These are phyloP conservation scores for Neurospora africana DNA, from an alignment of 495 filamentous ascomycete species.

Conservation along the genomic window DNA sequence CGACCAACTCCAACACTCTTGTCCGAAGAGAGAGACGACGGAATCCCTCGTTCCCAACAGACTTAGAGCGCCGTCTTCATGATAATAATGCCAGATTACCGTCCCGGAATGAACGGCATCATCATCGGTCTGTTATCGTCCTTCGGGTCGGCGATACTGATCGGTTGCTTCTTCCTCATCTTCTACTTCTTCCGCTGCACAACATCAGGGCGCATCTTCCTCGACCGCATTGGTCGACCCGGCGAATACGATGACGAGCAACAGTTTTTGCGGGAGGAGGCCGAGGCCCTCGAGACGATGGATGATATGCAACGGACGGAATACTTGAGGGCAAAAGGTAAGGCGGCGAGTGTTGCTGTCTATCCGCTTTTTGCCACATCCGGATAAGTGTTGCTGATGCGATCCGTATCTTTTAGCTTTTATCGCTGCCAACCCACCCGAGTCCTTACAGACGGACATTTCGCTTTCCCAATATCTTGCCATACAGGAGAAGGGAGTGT, in stretches of 20 bases:
- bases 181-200: constrained; percentile 96
- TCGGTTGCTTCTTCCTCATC: constrained; percentile 67
- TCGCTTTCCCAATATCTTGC: constrained; percentile 94
- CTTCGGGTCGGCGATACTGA: constrained; percentile 81
- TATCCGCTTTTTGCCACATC: not conserved
- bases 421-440: constrained; percentile 86
- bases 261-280: constrained; percentile 82
- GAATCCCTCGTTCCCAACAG: not conserved
- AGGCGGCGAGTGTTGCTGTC: constrained; percentile 5
- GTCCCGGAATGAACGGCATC: constrained; percentile 55
- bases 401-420: constrained; percentile 51
- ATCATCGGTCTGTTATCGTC: constrained; percentile 94
- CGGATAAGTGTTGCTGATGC: constrained; percentile 6
- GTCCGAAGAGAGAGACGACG: not conserved
- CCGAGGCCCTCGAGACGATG: constrained; percentile 89
- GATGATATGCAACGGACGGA: constrained; percentile 84
- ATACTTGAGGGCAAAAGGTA: constrained; percentile 93
- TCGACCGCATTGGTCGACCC: constrained; percentile 86
- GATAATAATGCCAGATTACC: constrained; percentile 17
- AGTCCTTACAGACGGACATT: constrained; percentile 92
- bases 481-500: constrained; percentile 97
- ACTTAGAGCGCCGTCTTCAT: not conserved
- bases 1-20: not conserved
- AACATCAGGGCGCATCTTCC: constrained; percentile 73
- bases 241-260: constrained; percentile 98